Conservation (phyloP, 2,329 filamentous ascomycete genomes). For the Ustilaginoidea virens region DNA sequence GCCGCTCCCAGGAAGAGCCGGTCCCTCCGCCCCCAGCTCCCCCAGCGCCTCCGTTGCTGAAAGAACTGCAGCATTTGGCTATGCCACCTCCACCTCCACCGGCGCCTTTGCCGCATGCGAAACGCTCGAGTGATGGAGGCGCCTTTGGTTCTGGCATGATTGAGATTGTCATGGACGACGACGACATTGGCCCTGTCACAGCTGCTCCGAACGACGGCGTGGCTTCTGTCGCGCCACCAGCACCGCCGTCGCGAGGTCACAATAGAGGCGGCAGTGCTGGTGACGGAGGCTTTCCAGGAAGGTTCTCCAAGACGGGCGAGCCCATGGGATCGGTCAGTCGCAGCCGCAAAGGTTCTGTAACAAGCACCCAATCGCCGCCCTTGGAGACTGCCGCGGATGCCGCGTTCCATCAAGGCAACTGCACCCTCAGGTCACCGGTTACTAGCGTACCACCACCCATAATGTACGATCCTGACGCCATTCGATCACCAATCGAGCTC, state of each 20-base stretch:
- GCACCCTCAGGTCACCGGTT: slow-evolving; percentile 15
- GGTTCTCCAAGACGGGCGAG: slow-evolving; percentile 42
- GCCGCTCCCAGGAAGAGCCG: slow-evolving; percentile 34
- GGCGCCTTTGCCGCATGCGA: slow-evolving; percentile 34
- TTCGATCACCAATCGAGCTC: slow-evolving; percentile 18
- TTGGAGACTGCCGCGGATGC: slow-evolving; percentile 24
- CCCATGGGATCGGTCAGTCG: slow-evolving; percentile 45
- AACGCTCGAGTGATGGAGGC: slow-evolving; percentile 25
- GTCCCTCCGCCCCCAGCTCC: slow-evolving; percentile 36
- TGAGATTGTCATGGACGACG: slow-evolving; percentile 51
- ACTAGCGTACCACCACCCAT: slow-evolving; percentile 16
- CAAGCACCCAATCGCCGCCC: slow-evolving; percentile 12
- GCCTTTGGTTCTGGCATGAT: slow-evolving; percentile 39
- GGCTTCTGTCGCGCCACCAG: slow-evolving; percentile 29
- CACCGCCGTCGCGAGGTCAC: slow-evolving; percentile 33
- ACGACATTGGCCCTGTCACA: slow-evolving; percentile 20
- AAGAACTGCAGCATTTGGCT: slow-evolving; percentile 47
- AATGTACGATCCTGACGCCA: slow-evolving; percentile 21
- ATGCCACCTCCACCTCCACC: slow-evolving; percentile 46
- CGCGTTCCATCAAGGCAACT: no score
- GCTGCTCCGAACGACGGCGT: slow-evolving; percentile 25
- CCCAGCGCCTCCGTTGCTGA: slow-evolving; percentile 35
- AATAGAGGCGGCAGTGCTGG: slow-evolving; percentile 40
- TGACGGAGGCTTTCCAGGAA: slow-evolving; percentile 35
- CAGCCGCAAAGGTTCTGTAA: slow-evolving; percentile 27